Evolutionary conservation across 257 asterid genomes (phyloP), one percentile per base, ranked within the genome.

Genomic region (Plantago elongata): DNA sequence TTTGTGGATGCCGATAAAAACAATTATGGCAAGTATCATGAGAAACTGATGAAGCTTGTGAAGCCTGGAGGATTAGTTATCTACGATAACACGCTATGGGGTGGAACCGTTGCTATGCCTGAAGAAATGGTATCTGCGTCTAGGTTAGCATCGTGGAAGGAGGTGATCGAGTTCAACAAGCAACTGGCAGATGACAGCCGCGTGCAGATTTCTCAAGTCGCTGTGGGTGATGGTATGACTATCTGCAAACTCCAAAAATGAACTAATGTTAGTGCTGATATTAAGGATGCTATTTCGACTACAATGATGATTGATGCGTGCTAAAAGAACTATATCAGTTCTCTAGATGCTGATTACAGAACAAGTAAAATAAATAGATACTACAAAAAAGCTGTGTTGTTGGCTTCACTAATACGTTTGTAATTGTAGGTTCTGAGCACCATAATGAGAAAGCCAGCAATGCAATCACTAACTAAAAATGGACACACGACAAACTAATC

Each of bases 21-120:
- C 5, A 75, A 75, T 48, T 71, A 75, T 44, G 11, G 49, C 8
- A 63, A 64, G 3, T 67, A 75, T 49, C 77, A 75, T 11, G 80
- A 75, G 55, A 5, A 38, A 17, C 11, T 75, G 45, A n/a, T 71
- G 45, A 71, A 75, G 50, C 44, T 71, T 43, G 66, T 75, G 18
- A 75, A 71, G 29, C 58, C 60, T 9, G 80, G 74, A 9, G 77
- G 74, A 29, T 43, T 68, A 3, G 8, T 71, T 38, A 76, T 58
- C 9, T 75, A 71, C 14, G 80, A 75, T 52, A 75, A 75, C 54
- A 71, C 80, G 3, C 34, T 75, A 7, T 71, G 74, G 74, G 54
- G 22, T n/a, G 80, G 80, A 5, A 58, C 74, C 0, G 74, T 75
- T 46, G 72, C 74, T 18, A 15, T n/a, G 40, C 38, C 66, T 1